Percentiles rank a stretch among this genome's conserved stretches.
phyloP scores from a whole-genome alignment of 495 filamentous ascomycete species.

The Umbilicaria muhlenbergii region DNA sequence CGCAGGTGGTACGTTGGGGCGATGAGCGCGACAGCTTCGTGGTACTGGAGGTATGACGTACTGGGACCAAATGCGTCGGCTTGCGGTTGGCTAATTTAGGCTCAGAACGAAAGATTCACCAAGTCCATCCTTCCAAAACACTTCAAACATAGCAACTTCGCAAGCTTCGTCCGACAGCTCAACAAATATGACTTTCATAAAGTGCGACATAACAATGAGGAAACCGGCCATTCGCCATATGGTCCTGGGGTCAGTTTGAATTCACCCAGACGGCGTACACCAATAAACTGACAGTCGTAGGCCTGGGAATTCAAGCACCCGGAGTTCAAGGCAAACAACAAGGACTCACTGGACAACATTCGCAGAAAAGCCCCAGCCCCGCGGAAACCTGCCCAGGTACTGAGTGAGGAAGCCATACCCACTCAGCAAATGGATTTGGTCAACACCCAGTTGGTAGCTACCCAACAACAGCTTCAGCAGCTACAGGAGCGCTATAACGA shows the following conservation, averaged over 20 bases:
- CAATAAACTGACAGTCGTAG: conserved; percentile 26
- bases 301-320: conserved; percentile 98
- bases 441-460: conserved; percentile 74
- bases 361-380: conserved; percentile 88
- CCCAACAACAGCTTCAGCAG: conserved; percentile 79
- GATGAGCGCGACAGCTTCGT: conserved; percentile 92
- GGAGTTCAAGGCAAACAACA: conserved; percentile 89
- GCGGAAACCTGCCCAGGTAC: conserved; percentile 47
- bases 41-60: conserved; percentile 66
- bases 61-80: neutral
- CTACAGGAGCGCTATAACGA: conserved; percentile 76
- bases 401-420: conserved; percentile 56
- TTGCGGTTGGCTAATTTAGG: neutral
- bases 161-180: conserved; percentile 93
- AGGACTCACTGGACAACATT: conserved; percentile 94
- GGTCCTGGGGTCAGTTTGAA: conserved; percentile 60
- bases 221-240: conserved; percentile 79
- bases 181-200: conserved; percentile 99
- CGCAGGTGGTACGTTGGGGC: conserved; percentile 88
- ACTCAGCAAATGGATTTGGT: conserved; percentile 82
- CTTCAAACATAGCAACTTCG: conserved; percentile 99
- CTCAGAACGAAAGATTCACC: conserved; percentile 92
- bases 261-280: conserved; percentile 1
- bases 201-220: conserved; percentile 91
- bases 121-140: conserved; percentile 95